A percentile compares a stretch with the other conserved stretches of the same genome.
Conservation (phyloP, 164 flowering plant species). For the Platanus orientalis region DNA sequence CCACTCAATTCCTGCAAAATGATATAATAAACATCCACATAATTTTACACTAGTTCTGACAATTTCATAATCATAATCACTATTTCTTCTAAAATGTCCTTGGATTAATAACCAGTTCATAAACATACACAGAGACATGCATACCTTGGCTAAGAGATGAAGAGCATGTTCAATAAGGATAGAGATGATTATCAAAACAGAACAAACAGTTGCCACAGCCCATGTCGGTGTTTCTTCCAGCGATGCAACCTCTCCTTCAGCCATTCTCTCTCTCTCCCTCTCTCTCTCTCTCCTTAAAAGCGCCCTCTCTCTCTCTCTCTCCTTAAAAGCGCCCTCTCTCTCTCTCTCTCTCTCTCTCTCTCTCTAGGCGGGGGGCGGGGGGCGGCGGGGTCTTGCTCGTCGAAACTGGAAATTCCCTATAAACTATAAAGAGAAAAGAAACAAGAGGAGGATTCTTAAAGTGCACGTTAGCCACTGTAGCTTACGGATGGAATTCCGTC, state of each 20-base stretch:
- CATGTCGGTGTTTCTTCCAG: slow-evolving; percentile 58
- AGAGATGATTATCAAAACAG: slow-evolving; percentile 39
- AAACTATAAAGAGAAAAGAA: too few relatives aligned
- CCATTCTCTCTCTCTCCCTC: slow-evolving; percentile 16
- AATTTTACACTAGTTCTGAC: not conserved
- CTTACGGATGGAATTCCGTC: too few relatives aligned
- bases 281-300: slow-evolving; percentile 8
- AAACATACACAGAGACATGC: not conserved
- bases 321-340: too few relatives aligned
- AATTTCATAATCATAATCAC: too few relatives aligned
- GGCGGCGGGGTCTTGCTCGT: too few relatives aligned
- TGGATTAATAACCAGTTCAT: not conserved
- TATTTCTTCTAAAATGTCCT: too few relatives aligned
- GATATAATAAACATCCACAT: not conserved
- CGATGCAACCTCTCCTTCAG: slow-evolving; percentile 4
- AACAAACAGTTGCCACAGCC: slow-evolving; percentile 61
- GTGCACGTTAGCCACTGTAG: too few relatives aligned
- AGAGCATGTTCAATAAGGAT: slow-evolving; percentile 44
- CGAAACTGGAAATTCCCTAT: too few relatives aligned
- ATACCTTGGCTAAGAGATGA: slow-evolving; percentile 44
- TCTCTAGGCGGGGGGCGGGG: too few relatives aligned
- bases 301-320: slow-evolving; percentile 9
- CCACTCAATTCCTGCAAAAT: not conserved
- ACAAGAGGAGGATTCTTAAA: too few relatives aligned
- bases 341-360: too few relatives aligned